phyloP scores from a whole-genome alignment of 352 stramenopile species.

The Pythium myriotylum region DNA sequence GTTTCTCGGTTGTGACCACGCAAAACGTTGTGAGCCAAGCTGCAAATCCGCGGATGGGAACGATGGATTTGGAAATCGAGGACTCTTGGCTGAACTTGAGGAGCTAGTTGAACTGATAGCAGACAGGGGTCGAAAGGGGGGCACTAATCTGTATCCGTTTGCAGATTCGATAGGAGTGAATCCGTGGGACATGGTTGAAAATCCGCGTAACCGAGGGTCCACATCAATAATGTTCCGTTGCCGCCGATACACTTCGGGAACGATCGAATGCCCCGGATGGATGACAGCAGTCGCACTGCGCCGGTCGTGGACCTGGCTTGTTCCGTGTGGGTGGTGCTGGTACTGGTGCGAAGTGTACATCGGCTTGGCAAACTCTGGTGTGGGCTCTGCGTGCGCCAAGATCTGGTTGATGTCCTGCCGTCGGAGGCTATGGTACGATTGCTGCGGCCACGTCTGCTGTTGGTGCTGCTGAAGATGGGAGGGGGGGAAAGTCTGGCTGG shows the following conservation, averaged over 20 bases:
- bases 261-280: conserved; percentile 27
- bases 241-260: conserved; percentile 19
- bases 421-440: conserved; percentile 11
- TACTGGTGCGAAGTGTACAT: not conserved
- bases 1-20: not conserved
- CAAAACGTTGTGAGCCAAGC: not conserved
- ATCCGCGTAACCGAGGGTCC: conserved; percentile 12
- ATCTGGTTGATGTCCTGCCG: conserved; percentile 6
- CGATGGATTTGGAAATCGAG: not conserved
- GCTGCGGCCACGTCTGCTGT: conserved; percentile 6
- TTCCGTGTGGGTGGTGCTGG: not conserved
- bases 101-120: not conserved
- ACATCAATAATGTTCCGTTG: conserved; percentile 1
- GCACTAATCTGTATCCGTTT: not conserved
- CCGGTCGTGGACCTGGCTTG: not conserved
- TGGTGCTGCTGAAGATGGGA: conserved; percentile 14
- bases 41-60: conserved; percentile 1
- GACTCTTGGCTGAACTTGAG: not conserved
- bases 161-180: not conserved
- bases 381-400: not conserved
- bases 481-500: conserved; percentile 4
- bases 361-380: conserved; percentile 3
- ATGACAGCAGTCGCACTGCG: conserved; percentile 20
- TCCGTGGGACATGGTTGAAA: not conserved
- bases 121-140: conserved; percentile 1